Base-by-base conservation (phyloP, 2,329 filamentous ascomycete species). In the Pseudogymnoascus sp. region DNA sequence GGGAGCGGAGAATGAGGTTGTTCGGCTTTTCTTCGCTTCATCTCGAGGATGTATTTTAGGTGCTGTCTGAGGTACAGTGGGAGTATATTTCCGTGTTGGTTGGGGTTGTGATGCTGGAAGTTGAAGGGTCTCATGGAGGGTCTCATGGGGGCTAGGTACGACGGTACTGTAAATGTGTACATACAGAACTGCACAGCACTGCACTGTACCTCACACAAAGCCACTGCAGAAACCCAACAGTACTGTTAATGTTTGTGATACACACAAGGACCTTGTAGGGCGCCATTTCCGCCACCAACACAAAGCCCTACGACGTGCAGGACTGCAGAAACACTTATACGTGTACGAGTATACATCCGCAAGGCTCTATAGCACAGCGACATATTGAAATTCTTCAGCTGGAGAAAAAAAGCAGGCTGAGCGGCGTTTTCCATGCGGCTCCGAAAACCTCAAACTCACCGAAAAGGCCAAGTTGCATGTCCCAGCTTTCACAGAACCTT, bases 1-100 rank as follows among this genome's bases (percentile, higher is more conserved):
- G 27, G 44, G 27, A 55, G 27, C 44, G n/a, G 48, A 55, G 29
- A 27, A 55, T 33, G 48, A 55, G 48, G 48, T 55, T 55, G 48
- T 55, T 33, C 48, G 29, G 48, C 48, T 7, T 33, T 12, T 55
- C 29, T 33, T 55, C 48, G 29, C 48, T 33, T 55, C 48, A 21
- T 8, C 29, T 33, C 7, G 15, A 5, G n/a, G 10, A 55, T 55
- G 48, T 55, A 55, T 17, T 55, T 55, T 29, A 4, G 44, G n/a
- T 12, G 27, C 27, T 55, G 27, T 55, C 27, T 55, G 44, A 55
- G 44, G 44, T 55, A 51, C 29, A 33, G 27, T 51, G n/a, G 44
- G 44, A 51, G 44, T 55, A 51, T 36, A 5, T 25, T 2, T n/a
- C 17, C 8, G 13, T 55, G 44, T 31, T 55, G 27, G 27, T 55